Evolutionary conservation across 805 yeast species (phyloP).

Genomic region (Candida orba): DNA sequence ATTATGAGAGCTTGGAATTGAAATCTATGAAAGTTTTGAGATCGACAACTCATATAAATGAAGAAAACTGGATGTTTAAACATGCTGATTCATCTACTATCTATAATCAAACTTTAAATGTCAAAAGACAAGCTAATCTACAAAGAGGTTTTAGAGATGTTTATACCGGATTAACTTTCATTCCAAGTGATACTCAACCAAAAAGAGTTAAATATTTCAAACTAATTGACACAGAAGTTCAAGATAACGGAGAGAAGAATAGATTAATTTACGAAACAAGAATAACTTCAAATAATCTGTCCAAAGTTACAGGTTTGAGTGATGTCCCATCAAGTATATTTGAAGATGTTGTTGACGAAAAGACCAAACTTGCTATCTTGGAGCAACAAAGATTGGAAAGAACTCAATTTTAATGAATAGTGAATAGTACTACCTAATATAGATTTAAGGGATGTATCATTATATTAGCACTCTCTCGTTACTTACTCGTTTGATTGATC

Average conservation of each 20-base stretch:
- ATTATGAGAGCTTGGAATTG: slow-evolving; percentile 17
- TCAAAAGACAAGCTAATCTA: slow-evolving; percentile 44
- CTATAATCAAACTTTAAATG: slow-evolving; percentile 56
- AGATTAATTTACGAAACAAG: slow-evolving; percentile 42
- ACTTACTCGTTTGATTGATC: too few species aligned
- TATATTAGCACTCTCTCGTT: too few species aligned
- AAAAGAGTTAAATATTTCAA: slow-evolving; percentile 22
- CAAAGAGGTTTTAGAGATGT: slow-evolving; percentile 65
- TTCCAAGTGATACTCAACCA: slow-evolving; percentile 75
- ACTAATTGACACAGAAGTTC: slow-evolving; percentile 23
- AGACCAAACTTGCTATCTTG: slow-evolving; percentile 50
- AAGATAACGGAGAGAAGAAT: slow-evolving; percentile 21
- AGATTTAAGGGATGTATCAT: too few species aligned
- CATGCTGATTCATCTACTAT: slow-evolving; percentile 74
- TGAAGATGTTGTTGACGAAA: slow-evolving; percentile 50
- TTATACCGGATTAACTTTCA: slow-evolving; percentile 76
- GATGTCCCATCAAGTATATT: slow-evolving; percentile 53
- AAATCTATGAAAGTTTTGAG: slow-evolving; percentile 19
- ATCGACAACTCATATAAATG: slow-evolving; percentile 31
- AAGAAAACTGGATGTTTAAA: slow-evolving; percentile 78
- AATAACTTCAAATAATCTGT: slow-evolving; percentile 38
- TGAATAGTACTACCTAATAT: not conserved
- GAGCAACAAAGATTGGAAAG: slow-evolving; percentile 40
- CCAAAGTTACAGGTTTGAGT: slow-evolving; percentile 56
- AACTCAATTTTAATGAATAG: slow-evolving; percentile 1